Percentiles rank a stretch among this genome's conserved stretches.
phyloP scores from a whole-genome alignment of 352 stramenopile genomes.

The Phytophthora quininea region DNA sequence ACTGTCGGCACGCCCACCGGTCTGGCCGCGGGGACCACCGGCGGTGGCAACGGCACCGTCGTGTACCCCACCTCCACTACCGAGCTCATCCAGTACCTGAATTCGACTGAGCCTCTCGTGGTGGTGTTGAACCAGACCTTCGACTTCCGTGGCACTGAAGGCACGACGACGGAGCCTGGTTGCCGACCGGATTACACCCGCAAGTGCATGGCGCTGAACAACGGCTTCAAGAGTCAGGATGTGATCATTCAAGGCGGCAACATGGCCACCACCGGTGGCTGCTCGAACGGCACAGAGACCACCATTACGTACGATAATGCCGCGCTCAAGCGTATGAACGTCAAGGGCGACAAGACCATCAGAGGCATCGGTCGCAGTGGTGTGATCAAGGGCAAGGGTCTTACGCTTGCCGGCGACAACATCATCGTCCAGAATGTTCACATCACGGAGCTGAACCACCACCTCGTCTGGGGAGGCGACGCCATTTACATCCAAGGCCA shows the following conservation, averaged over 20 bases:
- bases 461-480: constrained; percentile 44
- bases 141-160: constrained; percentile 45
- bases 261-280: constrained; percentile 55
- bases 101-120: constrained; percentile 24
- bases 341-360: constrained; percentile 47
- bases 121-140: constrained; percentile 48
- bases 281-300: constrained; percentile 30
- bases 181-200: constrained; percentile 38
- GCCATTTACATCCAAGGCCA: constrained; percentile 36
- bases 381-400: constrained; percentile 49
- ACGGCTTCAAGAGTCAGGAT: constrained; percentile 49
- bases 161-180: constrained; percentile 36
- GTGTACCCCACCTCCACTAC: constrained; percentile 37
- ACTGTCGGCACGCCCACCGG: constrained; percentile 27
- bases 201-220: constrained; percentile 47
- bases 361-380: constrained; percentile 44
- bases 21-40: constrained; percentile 34
- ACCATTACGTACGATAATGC: constrained; percentile 31
- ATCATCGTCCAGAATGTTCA: constrained; percentile 61
- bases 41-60: constrained; percentile 29
- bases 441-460: constrained; percentile 57
- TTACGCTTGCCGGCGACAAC: constrained; percentile 42
- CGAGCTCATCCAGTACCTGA: constrained; percentile 40
- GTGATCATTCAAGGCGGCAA: constrained; percentile 45
- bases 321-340: constrained; percentile 32